phyloP scores from a whole-genome alignment of 495 filamentous ascomycete species.

The Xylaria longipes region DNA sequence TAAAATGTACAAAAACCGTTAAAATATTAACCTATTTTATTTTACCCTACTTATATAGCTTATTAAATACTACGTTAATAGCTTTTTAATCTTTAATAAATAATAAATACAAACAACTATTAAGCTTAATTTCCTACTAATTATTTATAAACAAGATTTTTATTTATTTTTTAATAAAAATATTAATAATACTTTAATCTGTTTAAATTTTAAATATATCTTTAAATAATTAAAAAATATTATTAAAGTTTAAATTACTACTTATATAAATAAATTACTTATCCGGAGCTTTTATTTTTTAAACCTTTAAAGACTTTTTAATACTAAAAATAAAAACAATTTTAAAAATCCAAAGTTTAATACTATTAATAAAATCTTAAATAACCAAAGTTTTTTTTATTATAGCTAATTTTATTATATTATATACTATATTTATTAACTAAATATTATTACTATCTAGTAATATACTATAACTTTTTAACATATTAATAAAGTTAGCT shows the following conservation, averaged over 20 bases:
- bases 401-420: not conserved
- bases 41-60: not conserved
- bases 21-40: not conserved
- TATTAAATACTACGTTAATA: not conserved
- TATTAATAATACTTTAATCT: not conserved
- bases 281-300: not conserved
- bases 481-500: too few relatives aligned
- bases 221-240: not conserved
- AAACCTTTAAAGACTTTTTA: too few relatives aligned
- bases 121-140: not conserved
- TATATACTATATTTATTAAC: too few relatives aligned
- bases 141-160: not conserved
- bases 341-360: too few relatives aligned
- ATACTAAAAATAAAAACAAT: too few relatives aligned
- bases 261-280: not conserved
- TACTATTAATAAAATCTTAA: not conserved
- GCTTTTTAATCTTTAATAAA: not conserved
- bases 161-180: slow-evolving; percentile 10
- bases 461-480: too few relatives aligned
- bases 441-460: too few relatives aligned
- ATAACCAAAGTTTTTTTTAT: too few relatives aligned
- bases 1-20: not conserved
- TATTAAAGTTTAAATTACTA: not conserved
- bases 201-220: not conserved
- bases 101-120: not conserved